Percentiles rank a stretch among this genome's conserved stretches.
phyloP scores from a whole-genome alignment of 306 rosid species.

The Glycine soja region DNA sequence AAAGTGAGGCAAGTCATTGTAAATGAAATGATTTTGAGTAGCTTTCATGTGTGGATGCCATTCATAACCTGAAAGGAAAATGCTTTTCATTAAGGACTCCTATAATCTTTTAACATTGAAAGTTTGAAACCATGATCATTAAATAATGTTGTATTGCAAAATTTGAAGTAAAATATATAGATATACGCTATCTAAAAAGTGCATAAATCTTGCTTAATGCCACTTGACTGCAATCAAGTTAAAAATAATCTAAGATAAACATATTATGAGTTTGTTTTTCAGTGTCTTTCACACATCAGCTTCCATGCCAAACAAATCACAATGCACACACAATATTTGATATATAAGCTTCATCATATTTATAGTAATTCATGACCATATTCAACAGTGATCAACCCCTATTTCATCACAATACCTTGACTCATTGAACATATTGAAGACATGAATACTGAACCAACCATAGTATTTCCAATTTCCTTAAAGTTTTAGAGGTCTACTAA shows the following conservation, averaged over 20 bases:
- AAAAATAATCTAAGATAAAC: slow-evolving; percentile 6
- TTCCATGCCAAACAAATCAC: slow-evolving; percentile 14
- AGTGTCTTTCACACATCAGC: not conserved
- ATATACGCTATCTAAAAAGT: not conserved
- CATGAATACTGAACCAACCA: slow-evolving; percentile 14
- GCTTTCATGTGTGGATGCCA: slow-evolving; percentile 83
- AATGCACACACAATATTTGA: not conserved
- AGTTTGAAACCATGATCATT: slow-evolving; percentile 17
- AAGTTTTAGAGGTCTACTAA: not conserved
- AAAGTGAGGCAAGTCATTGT: slow-evolving; percentile 92
- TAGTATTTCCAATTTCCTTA: not conserved
- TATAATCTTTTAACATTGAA: slow-evolving; percentile 21
- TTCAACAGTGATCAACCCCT: slow-evolving; percentile 15
- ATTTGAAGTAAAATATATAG: not conserved
- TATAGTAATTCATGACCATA: slow-evolving; percentile 18
- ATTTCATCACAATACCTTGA: not conserved
- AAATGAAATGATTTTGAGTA: slow-evolving; percentile 79
- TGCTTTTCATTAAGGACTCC: slow-evolving; percentile 51
- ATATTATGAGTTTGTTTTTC: not conserved
- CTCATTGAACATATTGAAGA: not conserved
- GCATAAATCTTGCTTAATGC: slow-evolving; percentile 5
- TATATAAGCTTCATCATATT: not conserved
- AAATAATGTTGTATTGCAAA: not conserved
- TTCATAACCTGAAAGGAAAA: slow-evolving; percentile 88
- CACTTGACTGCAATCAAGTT: slow-evolving; percentile 13